Conservation (phyloP, 2,329 filamentous ascomycete species). For the Gaeumannomyces sp. region DNA sequence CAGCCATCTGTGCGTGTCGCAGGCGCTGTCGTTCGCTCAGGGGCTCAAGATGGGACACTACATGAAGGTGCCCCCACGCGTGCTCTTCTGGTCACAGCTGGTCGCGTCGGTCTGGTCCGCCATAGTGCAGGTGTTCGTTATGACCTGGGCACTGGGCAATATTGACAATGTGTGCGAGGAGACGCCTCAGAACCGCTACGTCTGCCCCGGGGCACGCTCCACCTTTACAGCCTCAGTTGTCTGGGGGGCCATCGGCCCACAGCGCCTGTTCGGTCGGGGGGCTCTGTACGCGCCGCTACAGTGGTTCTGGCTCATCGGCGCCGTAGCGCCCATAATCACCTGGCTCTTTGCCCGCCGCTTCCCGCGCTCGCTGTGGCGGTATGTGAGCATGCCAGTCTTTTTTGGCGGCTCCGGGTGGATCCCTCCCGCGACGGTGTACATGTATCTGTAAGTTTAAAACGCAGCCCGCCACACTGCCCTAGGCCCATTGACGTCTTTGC, state of each 20-base stretch:
- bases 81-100: conserved; percentile 55
- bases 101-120: conserved; percentile 55
- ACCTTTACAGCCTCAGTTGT: conserved; percentile 65
- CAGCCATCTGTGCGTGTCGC: conserved; percentile 61
- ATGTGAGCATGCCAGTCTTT: conserved; percentile 62
- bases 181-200: conserved; percentile 49
- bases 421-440: conserved; percentile 64
- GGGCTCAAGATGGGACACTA: conserved; percentile 65
- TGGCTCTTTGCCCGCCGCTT: conserved; percentile 57
- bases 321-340: conserved; percentile 54
- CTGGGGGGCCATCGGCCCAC: conserved; percentile 68
- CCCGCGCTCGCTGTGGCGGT: conserved; percentile 56
- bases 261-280: conserved; percentile 59
- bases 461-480: neutral
- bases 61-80: conserved; percentile 58
- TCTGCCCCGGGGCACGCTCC: conserved; percentile 46
- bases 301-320: conserved; percentile 67
- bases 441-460: conserved; percentile 43
- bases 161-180: conserved; percentile 57
- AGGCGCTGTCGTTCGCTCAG: conserved; percentile 58
- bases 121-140: conserved; percentile 56
- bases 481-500: neutral
- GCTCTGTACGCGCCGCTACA: conserved; percentile 58
- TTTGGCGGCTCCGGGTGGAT: conserved; percentile 59
- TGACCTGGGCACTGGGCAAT: conserved; percentile 58